Percentiles rank a stretch among this genome's conserved stretches.
phyloP scores from a whole-genome alignment of 805 yeast species.

The Ogataea saltuana region DNA sequence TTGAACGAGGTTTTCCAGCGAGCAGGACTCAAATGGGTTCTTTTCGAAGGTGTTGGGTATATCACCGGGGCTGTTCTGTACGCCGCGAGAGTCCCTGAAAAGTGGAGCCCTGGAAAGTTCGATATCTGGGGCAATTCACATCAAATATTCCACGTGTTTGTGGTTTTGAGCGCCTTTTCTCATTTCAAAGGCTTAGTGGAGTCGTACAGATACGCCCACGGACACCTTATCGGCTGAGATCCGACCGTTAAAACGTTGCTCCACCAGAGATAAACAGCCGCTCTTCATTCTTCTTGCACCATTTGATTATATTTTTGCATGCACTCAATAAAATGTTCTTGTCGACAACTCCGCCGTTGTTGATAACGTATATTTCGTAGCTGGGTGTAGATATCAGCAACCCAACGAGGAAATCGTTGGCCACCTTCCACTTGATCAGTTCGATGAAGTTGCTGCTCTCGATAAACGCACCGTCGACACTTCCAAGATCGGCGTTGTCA shows the following conservation, averaged over 20 bases:
- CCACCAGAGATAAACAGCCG: slow-evolving; percentile 76
- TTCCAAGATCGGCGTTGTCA: neutral
- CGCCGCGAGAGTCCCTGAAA: slow-evolving; percentile 79
- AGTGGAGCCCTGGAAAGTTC: slow-evolving; percentile 58
- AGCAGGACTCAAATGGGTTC: slow-evolving; percentile 60
- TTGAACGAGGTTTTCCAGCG: slow-evolving; percentile 46
- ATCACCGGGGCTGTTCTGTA: slow-evolving; percentile 78
- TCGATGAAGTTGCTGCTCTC: slow-evolving; percentile 27
- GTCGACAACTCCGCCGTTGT: slow-evolving; percentile 54
- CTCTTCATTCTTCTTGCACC: slow-evolving; percentile 75
- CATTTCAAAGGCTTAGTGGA: slow-evolving; percentile 66
- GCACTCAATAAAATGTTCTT: slow-evolving; percentile 59
- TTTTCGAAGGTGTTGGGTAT: slow-evolving; percentile 72
- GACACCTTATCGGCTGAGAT: slow-evolving; percentile 9
- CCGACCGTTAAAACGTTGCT: slow-evolving; percentile 48
- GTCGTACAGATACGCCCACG: slow-evolving; percentile 55
- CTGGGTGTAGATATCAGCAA: slow-evolving; percentile 34
- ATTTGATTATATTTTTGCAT: slow-evolving; percentile 63
- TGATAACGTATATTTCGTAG: slow-evolving; percentile 63
- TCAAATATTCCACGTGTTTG: slow-evolving; percentile 78
- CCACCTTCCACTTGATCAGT: slow-evolving; percentile 30
- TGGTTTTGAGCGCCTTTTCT: slow-evolving; percentile 72
- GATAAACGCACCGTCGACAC: slow-evolving; percentile 10
- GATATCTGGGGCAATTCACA: slow-evolving; percentile 82
- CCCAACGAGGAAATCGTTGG: slow-evolving; percentile 28